Evolutionary conservation across 2,329 filamentous ascomycete genomes (phyloP), one percentile per base, ranked within the genome.

Genomic region (Geoglossum cookeanum): DNA sequence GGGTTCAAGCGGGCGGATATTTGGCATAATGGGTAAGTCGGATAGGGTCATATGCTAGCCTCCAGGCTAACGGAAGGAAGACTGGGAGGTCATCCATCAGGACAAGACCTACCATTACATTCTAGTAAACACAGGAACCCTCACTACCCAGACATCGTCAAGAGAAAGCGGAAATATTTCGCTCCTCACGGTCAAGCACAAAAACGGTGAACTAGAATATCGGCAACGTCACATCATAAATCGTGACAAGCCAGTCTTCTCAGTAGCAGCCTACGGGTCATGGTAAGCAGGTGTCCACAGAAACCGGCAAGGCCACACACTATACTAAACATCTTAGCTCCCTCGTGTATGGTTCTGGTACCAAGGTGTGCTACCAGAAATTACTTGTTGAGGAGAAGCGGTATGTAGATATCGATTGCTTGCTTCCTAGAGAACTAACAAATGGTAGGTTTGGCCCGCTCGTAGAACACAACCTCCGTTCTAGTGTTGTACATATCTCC

Each of bases 231-330:
- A 62, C 44, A 61, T 64, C 33, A 62, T 65, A 47, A 44, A 55
- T 17, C 63, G 62, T 37, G 58, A 60, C 17, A 64, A 58, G 13
- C 64, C 64, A 15, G 64, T 66, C 22, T 62, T 61, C 51, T 64
- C 63, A 4, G 30, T 66, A 29, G 63, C 64, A 7, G 59, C 61
- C 4, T 65, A 62, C 47, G 61, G 64, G 4, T 57, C 57, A 15
- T 61, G 57, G 63, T 64, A 60, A 59, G 42, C 37, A 39, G 22
- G 37, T 11, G 3, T 13, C n/a, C 5, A 29, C 8, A 7, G 27
- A 37, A 7, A n/a, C 37, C 37, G 17, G 17, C 6, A 15, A 51
- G 51, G 42, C 9, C 4, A 11, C 17, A 30, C 15, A 29, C 32
- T 11, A 30, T 30, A 37, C 11, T 45, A 22, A 39, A 32, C 29